phyloP scores from a whole-genome alignment of 2,329 filamentous ascomycete species.

The Decorospora gaudefroyi region DNA sequence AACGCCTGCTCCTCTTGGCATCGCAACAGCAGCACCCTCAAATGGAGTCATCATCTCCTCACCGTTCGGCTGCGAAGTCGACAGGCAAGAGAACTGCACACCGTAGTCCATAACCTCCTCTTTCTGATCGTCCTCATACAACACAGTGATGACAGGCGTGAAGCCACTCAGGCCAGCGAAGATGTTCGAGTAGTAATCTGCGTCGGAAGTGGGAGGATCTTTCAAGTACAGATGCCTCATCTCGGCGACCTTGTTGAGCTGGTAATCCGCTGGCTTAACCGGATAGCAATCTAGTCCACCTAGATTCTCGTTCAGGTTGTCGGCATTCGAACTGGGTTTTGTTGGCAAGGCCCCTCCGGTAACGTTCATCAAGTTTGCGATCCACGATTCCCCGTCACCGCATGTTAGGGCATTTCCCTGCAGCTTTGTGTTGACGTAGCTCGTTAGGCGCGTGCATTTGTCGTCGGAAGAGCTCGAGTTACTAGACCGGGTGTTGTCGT shows the following conservation, averaged over 20 bases:
- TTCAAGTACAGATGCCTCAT: not conserved
- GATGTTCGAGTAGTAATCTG: not conserved
- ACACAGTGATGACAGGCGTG: not conserved
- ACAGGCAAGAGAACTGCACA: not conserved
- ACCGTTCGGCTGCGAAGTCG: not conserved
- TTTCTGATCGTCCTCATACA: not conserved
- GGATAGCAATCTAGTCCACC: not conserved
- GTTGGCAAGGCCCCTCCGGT: not conserved
- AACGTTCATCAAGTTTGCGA: not conserved
- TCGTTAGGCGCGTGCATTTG: not conserved
- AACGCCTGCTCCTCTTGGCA: no score
- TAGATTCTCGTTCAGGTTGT: not conserved
- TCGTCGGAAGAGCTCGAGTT: not conserved
- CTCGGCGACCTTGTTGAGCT: not conserved
- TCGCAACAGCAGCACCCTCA: no score
- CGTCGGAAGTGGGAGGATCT: not conserved
- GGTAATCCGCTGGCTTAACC: not conserved
- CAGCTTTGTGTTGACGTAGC: not conserved
- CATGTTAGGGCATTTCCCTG: not conserved
- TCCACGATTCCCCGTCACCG: not conserved
- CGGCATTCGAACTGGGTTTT: not conserved
- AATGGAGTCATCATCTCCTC: not conserved
- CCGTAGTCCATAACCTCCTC: not conserved
- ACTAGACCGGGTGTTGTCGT: no score
- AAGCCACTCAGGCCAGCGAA: not conserved